These are phyloP conservation scores for Epithele typhae DNA, from an alignment of 768 basidiomycete species.

Conservation along the genomic window DNA sequence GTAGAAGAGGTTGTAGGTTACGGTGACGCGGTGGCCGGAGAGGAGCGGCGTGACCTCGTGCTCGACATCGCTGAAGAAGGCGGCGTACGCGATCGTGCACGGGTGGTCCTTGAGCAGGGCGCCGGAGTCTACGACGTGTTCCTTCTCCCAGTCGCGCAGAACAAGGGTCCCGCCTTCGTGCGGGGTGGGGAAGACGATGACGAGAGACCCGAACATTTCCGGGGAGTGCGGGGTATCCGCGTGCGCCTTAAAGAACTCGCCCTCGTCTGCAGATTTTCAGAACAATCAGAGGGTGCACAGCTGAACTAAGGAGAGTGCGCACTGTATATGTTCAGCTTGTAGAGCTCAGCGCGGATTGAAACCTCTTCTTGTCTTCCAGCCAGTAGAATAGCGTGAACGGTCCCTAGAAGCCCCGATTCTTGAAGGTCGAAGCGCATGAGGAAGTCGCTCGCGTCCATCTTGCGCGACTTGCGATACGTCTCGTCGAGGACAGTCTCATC, in stretches of 20 bases:
- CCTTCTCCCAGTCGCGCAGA: slow-evolving; percentile 20
- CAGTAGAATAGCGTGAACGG: slow-evolving; percentile 10
- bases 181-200: slow-evolving; percentile 43
- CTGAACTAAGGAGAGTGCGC: no score
- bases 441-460: slow-evolving; percentile 37
- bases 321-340: slow-evolving; percentile 48
- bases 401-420: slow-evolving; percentile 24
- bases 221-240: slow-evolving; percentile 22
- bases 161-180: slow-evolving; percentile 42
- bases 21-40: slow-evolving; percentile 39
- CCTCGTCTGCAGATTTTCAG: slow-evolving; percentile 15
- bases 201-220: slow-evolving; percentile 41
- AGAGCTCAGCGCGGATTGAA: slow-evolving; percentile 32
- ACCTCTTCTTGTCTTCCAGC: background rate
- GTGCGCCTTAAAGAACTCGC: slow-evolving; percentile 26
- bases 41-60: slow-evolving; percentile 41
- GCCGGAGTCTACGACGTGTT: slow-evolving; percentile 30
- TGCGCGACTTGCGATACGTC: slow-evolving; percentile 42
- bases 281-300: no score
- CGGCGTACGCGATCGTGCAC: slow-evolving; percentile 28
- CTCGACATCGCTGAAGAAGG: slow-evolving; percentile 42
- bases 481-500: slow-evolving; percentile 39
- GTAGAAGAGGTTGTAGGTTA: slow-evolving; percentile 39
- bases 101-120: slow-evolving; percentile 10
- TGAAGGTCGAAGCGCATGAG: slow-evolving; percentile 28